A percentile compares a stretch with the other conserved stretches of the same genome.
These are phyloP conservation scores for Kurtzmaniella quercitrusa DNA, from an alignment of 1,139 yeast species.

Conservation along the genomic window DNA sequence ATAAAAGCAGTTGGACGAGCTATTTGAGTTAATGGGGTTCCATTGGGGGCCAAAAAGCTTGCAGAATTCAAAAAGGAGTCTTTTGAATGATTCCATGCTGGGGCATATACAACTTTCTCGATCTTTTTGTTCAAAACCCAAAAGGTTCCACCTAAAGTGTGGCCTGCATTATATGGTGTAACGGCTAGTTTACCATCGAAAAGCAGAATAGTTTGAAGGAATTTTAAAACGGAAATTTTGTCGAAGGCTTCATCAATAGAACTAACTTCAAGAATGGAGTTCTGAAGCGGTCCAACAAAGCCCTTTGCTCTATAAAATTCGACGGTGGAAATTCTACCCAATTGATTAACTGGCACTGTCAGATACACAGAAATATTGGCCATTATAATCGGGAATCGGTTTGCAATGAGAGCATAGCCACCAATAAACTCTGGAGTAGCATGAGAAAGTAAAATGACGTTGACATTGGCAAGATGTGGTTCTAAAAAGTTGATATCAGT, in stretches of 20 bases:
- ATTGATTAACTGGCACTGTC: constrained; percentile 80
- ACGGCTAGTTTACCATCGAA: constrained; percentile 59
- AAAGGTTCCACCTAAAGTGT: constrained; percentile 85
- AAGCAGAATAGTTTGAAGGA: constrained; percentile 68
- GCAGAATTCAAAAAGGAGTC: constrained; percentile 84
- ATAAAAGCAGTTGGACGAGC: constrained; percentile 82
- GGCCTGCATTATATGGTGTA: constrained; percentile 91
- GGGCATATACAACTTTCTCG: constrained; percentile 82
- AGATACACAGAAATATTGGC: constrained; percentile 74
- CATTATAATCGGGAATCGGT: constrained; percentile 56
- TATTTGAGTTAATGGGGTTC: constrained; percentile 58
- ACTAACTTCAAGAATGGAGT: constrained; percentile 58
- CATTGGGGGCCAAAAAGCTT: constrained; percentile 50
- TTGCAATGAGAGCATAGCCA: constrained; percentile 68
- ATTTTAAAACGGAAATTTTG: constrained; percentile 63
- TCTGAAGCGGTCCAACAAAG: constrained; percentile 66
- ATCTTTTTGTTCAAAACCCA: constrained; percentile 76
- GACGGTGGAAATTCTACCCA: constrained; percentile 81
- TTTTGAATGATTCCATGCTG: constrained; percentile 92
- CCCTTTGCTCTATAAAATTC: constrained; percentile 76
- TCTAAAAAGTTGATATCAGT: constrained; percentile 41
- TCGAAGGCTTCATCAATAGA: constrained; percentile 84
- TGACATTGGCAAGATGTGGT: constrained; percentile 47
- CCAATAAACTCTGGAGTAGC: constrained; percentile 80
- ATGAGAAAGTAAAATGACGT: constrained; percentile 76